These are phyloP conservation scores for Hymenoscyphus linearis DNA, from an alignment of 2,329 filamentous ascomycete genomes.

Conservation along the genomic window DNA sequence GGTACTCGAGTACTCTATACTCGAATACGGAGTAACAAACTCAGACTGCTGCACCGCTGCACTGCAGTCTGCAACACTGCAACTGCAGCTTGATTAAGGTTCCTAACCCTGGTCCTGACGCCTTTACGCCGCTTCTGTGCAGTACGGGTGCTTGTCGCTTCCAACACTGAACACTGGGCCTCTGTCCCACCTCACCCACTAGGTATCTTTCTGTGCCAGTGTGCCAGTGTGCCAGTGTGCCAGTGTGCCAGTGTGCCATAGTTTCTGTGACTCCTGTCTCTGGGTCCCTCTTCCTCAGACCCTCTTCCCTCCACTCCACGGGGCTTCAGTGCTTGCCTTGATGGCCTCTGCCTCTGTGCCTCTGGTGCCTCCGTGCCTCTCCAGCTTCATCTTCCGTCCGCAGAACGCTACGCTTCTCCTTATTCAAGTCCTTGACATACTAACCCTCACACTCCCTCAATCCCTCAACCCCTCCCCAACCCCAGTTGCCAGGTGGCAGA, in stretches of 20 bases:
- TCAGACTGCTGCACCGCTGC: too few species aligned
- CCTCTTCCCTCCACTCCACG: not conserved
- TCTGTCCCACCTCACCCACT: not conserved
- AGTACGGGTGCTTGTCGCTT: too few species aligned
- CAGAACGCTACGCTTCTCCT: not conserved
- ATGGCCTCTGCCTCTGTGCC: too few species aligned
- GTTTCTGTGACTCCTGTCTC: not conserved
- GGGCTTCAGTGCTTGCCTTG: not conserved
- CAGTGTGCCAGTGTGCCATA: not conserved
- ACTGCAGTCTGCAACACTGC: too few species aligned
- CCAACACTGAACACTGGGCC: not conserved
- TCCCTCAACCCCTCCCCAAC: too few species aligned
- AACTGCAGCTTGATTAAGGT: not conserved
- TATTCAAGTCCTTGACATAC: not conserved
- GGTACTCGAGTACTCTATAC: too few species aligned
- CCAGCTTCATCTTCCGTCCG: not conserved
- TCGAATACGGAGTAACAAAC: too few species aligned
- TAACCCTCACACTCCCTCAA: too few species aligned
- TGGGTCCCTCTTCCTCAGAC: not conserved
- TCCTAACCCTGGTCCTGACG: not conserved
- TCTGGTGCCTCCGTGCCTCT: not conserved
- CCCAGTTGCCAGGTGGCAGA: not conserved
- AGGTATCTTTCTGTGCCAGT: too few species aligned
- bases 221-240: not conserved
- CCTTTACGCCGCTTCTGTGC: not conserved